Base-by-base conservation (phyloP, 441 rosid genomes). In the Adansonia madagascariensis region DNA sequence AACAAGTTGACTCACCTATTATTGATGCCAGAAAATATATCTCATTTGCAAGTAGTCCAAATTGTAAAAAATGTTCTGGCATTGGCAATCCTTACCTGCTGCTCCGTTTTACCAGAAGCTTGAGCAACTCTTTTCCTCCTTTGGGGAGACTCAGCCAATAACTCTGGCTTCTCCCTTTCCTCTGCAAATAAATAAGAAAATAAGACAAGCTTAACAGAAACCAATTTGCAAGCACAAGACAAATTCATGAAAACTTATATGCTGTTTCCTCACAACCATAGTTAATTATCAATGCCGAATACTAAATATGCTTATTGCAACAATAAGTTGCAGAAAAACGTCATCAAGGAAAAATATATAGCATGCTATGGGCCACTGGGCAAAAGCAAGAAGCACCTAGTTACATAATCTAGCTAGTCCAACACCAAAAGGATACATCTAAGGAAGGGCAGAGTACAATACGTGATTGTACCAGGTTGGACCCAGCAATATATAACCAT, bases 101-200 rank as follows among this genome's bases (percentile, higher is more conserved):
- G 92, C 82, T 96, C 98, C 52, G 97, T 91, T 82, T 91, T 92
- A 56, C 98, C 95, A 80, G 96, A 94, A 43, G 84, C 98, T 83
- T 91, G 84, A 52, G 98, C 97, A 52, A 96, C 71, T 84, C 97
- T 91, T 89, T 85, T 94, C 75, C 99, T 90, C 87, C 96, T 89
- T 50, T 71, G 75, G 64, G 89, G 96, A 56, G 98, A 94, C 86
- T 92, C 97, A 8, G 98, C 97, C 83, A 96, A 86, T 84, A 94
- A 77, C 85, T 96, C 98, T 27, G 99, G 99, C 84, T 86, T 86
- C 90, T 94, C 97, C 80, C 95, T 91, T 84, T 96, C 99, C 94
- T 94, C 99, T 96, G 85, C 55, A 64, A 83, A 78, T 52, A 74
- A 77, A 79, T 49, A 52, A 53, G 44, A 71, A 50, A 50, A 59